Conservation (phyloP, 2,329 filamentous ascomycete genomes). For the Calonectria multiphialidica region DNA sequence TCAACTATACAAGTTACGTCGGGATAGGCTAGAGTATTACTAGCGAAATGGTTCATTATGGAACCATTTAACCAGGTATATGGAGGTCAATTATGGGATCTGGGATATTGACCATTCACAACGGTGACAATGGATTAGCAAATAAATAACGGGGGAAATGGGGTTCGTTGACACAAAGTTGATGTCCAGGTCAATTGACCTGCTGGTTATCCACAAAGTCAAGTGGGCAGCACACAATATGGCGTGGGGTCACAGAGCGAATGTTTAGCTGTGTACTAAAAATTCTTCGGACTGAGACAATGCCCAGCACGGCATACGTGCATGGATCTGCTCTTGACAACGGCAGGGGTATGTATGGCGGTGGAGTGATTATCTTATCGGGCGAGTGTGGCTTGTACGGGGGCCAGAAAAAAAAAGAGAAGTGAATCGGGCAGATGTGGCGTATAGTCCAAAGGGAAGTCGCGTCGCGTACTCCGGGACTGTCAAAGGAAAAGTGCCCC, state of each 20-base stretch:
- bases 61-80: too few species aligned
- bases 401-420: neutral
- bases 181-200: neutral
- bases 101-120: too few species aligned
- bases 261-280: neutral
- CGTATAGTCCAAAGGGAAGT: neutral
- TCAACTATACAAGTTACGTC: too few species aligned
- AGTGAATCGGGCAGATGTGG: neutral
- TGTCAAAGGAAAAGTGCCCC: slow-evolving; percentile 13
- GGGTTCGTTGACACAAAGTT: neutral
- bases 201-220: neutral
- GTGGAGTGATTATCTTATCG: slow-evolving; percentile 14
- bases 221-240: neutral
- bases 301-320: too few species aligned
- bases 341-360: neutral
- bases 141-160: neutral
- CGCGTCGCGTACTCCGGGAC: slow-evolving; percentile 23
- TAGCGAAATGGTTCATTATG: too few species aligned
- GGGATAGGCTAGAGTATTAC: too few species aligned
- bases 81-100: too few species aligned
- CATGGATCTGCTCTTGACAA: too few species aligned
- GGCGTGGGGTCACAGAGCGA: too few species aligned
- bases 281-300: too few species aligned
- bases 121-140: too few species aligned
- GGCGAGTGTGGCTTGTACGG: neutral